Evolutionary conservation across 192 early-diverging fungal genomes (phyloP).

Genomic region (Coemansia sp.): DNA sequence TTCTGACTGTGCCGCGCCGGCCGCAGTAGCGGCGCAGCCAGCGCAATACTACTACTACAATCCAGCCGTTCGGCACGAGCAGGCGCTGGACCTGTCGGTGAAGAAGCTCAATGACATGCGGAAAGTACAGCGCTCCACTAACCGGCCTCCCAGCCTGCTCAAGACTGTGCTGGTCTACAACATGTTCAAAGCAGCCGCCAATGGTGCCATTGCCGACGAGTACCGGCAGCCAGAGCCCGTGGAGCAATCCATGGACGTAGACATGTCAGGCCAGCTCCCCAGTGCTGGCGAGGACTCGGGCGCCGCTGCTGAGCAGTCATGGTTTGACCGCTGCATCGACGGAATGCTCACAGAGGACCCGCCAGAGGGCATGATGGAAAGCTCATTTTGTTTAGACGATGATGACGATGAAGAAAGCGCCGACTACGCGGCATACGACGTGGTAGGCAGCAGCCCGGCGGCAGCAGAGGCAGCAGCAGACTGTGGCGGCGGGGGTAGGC

Average conservation of each 20-base stretch:
- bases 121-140: constrained; percentile 19
- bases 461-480: neutral
- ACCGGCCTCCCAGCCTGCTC: constrained; percentile 31
- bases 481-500: neutral
- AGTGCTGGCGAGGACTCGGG: constrained; percentile 8
- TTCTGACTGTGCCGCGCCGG: neutral
- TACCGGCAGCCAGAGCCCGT: neutral
- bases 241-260: constrained; percentile 17
- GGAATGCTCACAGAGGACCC: constrained; percentile 29
- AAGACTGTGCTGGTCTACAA: constrained; percentile 50
- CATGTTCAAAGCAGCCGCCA: constrained; percentile 25
- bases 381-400: neutral
- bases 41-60: no score
- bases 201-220: neutral
- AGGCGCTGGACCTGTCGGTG: constrained; percentile 32
- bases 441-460: neutral
- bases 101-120: constrained; percentile 39
- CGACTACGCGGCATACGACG: neutral
- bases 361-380: neutral
- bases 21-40: no score
- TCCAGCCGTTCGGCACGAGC: constrained; percentile 21
- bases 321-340: constrained; percentile 49
- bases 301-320: constrained; percentile 40
- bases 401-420: constrained; percentile 11
- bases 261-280: no score